Evolutionary conservation across 805 yeast species (phyloP).

Genomic region (Debaryomyces prosopidis): DNA sequence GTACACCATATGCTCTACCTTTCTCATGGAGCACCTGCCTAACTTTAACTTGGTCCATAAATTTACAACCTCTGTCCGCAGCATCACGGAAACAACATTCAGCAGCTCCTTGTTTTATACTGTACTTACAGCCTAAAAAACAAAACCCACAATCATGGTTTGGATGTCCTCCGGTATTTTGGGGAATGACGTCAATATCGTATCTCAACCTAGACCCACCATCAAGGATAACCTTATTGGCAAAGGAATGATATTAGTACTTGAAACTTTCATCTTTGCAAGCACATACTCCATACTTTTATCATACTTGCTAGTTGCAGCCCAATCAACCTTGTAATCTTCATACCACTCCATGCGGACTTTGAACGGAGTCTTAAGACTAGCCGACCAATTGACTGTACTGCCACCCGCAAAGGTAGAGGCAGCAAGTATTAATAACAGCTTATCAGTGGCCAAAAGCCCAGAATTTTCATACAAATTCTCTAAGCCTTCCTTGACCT

Average conservation of each 20-base stretch:
- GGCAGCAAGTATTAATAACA: constrained; percentile 46
- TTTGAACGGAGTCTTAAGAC: constrained; percentile 48
- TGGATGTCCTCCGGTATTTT: constrained; percentile 46
- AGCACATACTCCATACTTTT: constrained; percentile 46
- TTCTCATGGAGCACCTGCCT: constrained; percentile 33
- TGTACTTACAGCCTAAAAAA: constrained; percentile 49
- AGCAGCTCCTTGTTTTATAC: constrained; percentile 53
- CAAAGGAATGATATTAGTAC: constrained; percentile 41
- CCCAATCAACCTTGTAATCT: constrained; percentile 46
- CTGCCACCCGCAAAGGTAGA: constrained; percentile 59
- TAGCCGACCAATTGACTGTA: constrained; percentile 59
- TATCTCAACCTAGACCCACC: constrained; percentile 48
- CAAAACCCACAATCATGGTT: constrained; percentile 50
- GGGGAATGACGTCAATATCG: constrained; percentile 37
- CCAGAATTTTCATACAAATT: constrained; percentile 44
- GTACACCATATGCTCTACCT: constrained; percentile 47
- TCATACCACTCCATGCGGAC: constrained; percentile 54
- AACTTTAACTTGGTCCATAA: constrained; percentile 48
- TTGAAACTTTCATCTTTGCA: constrained; percentile 48
- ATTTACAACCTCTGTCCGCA: constrained; percentile 42
- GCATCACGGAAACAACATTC: constrained; percentile 53
- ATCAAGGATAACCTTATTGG: constrained; percentile 44
- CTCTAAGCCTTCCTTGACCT: constrained; percentile 36
- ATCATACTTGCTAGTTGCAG: constrained; percentile 41
- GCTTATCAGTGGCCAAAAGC: constrained; percentile 30